Base-by-base conservation (phyloP, 2,329 filamentous ascomycete species). In the Colletotrichum chlorophyti region DNA sequence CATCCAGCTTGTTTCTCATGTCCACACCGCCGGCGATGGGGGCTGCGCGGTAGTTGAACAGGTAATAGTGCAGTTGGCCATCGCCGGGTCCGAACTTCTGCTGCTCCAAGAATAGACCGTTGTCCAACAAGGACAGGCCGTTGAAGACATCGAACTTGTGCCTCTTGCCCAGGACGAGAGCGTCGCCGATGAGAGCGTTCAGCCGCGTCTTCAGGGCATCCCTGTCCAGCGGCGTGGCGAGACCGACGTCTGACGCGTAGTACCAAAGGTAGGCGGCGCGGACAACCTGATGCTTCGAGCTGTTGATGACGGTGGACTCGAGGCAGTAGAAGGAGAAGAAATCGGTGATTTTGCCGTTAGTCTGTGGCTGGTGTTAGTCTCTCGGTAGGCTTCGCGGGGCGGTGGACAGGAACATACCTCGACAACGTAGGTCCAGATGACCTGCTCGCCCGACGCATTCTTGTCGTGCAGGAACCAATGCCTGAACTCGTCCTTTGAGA, bases 271-370 rank as follows among this genome's bases (percentile, higher is more conserved):
- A 99, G 26, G 95, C 95, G 4, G 94, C 95, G 64, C 89, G 90
- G 68, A 99, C 87, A 55, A 87, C 85, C 59, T 86, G 83, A 76
- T 96, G 89, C 72, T 91, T 91, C 41, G 85, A 79, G 69, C 92
- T 87, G 65, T 89, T 88, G 68, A 99, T 96, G 58, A 97, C 90
- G 2, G 92, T 95, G 14, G 93, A 97, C 72, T 97, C 93, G 29
- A 99, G 88, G 70, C 87, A 88, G 81, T 98, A 99, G 78, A 98
- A 99, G 32, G 93, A 97, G 77, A 97, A 90, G 77, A 97, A 97
- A 75, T 99, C 95, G 32, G 92, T 97, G 69, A 99, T 91, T 67
- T 92, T 92, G 62, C 90, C 84, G 47, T 62, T 74, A 59, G 83
- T 76, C 80, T 82, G 61, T n/a, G 23, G 26, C n/a, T n/a, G 6